Percentiles rank a stretch among this genome's conserved stretches.
Evolutionary conservation across 1,139 yeast species (phyloP).

Genomic region (Saccharomycopsis hybrid): DNA sequence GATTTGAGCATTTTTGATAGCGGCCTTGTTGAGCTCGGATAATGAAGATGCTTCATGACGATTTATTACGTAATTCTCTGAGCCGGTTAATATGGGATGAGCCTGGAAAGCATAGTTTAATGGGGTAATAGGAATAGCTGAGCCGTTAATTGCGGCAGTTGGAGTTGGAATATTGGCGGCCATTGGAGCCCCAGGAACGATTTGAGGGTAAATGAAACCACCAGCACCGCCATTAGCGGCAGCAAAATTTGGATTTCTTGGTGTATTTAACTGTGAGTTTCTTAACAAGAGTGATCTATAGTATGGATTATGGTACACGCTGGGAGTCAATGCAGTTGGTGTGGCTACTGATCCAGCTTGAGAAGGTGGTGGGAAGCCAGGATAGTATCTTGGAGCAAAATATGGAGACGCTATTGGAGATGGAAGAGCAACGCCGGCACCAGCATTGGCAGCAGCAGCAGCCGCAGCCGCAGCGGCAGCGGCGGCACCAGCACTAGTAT

Average conservation of each 20-base stretch:
- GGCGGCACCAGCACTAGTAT: conserved; percentile 21
- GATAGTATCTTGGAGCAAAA: conserved; percentile 21
- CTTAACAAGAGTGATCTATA: conserved; percentile 6
- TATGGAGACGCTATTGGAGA: conserved; percentile 16
- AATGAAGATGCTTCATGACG: conserved; percentile 11
- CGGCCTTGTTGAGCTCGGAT: conserved; percentile 10
- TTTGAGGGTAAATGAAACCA: no score
- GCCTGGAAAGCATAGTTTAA: conserved; percentile 17
- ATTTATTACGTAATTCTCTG: conserved; percentile 18
- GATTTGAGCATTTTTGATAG: conserved; percentile 9
- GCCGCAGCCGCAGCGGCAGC: no score
- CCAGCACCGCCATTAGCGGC: background rate
- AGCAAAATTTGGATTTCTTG: conserved; percentile 9
- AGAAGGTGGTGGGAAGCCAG: conserved; percentile 2
- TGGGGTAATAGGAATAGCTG: conserved; percentile 19
- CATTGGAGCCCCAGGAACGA: no score
- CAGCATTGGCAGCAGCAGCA: conserved; percentile 9
- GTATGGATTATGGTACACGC: conserved; percentile 11
- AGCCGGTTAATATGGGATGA: conserved; percentile 4
- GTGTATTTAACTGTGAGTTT: conserved; percentile 5
- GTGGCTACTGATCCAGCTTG: conserved; percentile 4
- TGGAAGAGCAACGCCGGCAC: conserved; percentile 22
- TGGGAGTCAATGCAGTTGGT: conserved; percentile 15
- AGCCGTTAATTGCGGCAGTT: conserved; percentile 1
- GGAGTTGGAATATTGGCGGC: conserved; percentile 12